A percentile compares a stretch with the other conserved stretches of the same genome.
Evolutionary conservation across 495 filamentous ascomycete species (phyloP).

Genomic region (Xeromyces bisporus): DNA sequence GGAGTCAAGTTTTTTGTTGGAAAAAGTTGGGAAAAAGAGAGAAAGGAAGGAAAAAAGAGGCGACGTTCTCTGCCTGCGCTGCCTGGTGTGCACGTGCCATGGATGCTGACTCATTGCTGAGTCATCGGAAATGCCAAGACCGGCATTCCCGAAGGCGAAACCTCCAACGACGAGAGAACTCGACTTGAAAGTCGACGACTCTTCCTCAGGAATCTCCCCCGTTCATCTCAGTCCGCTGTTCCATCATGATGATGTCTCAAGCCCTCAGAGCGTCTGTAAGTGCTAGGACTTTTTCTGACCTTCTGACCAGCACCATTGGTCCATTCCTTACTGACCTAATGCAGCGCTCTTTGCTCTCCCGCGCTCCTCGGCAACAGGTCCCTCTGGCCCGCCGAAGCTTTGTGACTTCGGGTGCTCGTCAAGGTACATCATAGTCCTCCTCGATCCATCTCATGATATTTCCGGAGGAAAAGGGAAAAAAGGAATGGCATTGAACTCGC

Average conservation of each 20-base stretch:
- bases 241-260: slow-evolving; percentile 48
- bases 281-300: slow-evolving; percentile 3
- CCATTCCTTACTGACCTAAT: slow-evolving; percentile 6
- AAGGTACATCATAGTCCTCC: slow-evolving; percentile 20
- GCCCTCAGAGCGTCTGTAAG: slow-evolving; percentile 51
- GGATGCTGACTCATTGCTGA: slow-evolving; percentile 8
- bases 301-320: slow-evolving; percentile 5
- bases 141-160: slow-evolving; percentile 13
- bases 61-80: too few species aligned
- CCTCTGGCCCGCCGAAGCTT: slow-evolving; percentile 62
- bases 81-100: too few species aligned
- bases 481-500: neutral
- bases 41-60: slow-evolving; percentile 6
- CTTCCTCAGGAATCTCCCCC: slow-evolving; percentile 8
- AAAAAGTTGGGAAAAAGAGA: slow-evolving; percentile 7
- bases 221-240: slow-evolving; percentile 12
- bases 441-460: neutral
- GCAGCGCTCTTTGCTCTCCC: slow-evolving; percentile 69
- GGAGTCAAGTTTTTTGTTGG: neutral
- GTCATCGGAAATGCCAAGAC: slow-evolving; percentile 8
- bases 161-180: too few species aligned
- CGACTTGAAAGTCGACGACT: too few species aligned
- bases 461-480: neutral
- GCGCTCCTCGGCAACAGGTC: slow-evolving; percentile 55
- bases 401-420: slow-evolving; percentile 37